phyloP scores from a whole-genome alignment of 176 grass and related monocot genomes.

The Rhynchospora breviuscula region DNA sequence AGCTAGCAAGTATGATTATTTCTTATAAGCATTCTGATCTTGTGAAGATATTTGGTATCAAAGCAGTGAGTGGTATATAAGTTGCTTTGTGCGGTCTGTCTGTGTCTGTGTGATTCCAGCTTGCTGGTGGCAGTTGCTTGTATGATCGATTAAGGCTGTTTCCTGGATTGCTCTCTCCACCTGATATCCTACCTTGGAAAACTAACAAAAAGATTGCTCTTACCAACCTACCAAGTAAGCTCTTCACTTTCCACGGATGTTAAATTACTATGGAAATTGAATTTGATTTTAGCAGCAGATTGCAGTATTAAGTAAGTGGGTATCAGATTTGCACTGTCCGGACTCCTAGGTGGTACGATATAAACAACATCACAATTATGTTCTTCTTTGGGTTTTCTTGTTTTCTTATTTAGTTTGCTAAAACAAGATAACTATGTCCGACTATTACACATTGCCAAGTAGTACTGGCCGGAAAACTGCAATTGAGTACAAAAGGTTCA shows the following conservation, averaged over 20 bases:
- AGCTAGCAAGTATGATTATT: slow-evolving; percentile 17
- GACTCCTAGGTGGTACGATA: not conserved
- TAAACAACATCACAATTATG: not conserved
- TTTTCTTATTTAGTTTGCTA: not conserved
- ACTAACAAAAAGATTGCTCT: slow-evolving; percentile 50
- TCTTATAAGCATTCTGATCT: slow-evolving; percentile 2
- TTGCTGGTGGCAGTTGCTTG: slow-evolving; percentile 87
- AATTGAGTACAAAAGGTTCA: not conserved
- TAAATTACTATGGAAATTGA: not conserved
- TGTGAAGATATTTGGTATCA: not conserved
- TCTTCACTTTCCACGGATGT: not conserved
- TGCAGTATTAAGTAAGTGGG: not conserved
- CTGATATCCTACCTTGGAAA: slow-evolving; percentile 30
- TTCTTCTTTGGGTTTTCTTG: slow-evolving; percentile 5
- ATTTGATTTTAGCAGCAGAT: slow-evolving; percentile 1
- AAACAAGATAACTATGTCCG: not conserved
- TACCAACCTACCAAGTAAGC: slow-evolving; percentile 56
- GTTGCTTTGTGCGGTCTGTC: not conserved
- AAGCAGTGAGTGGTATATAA: not conserved
- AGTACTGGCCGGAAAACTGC: not conserved
- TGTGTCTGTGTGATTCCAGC: slow-evolving; percentile 37
- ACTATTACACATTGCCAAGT: not conserved
- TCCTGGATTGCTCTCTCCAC: slow-evolving; percentile 53
- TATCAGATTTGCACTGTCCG: not conserved
- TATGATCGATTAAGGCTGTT: slow-evolving; percentile 74